These are phyloP conservation scores for Cryptococcus sp. DNA, from an alignment of 1,284 basidiomycete genomes.

Conservation along the genomic window DNA sequence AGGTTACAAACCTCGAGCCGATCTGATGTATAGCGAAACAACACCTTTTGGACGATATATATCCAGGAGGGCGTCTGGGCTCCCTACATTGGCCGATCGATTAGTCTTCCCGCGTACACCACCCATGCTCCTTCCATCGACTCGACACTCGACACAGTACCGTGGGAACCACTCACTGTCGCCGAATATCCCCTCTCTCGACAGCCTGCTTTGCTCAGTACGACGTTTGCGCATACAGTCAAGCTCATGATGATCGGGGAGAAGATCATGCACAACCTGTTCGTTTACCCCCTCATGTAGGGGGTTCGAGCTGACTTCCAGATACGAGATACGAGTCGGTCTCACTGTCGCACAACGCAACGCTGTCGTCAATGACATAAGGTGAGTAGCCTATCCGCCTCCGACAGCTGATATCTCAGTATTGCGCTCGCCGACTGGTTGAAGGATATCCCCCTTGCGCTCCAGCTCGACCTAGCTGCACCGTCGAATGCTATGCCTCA, in stretches of 20 bases:
- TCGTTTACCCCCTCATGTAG: slow-evolving; percentile 28
- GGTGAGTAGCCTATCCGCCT: slow-evolving; percentile 8
- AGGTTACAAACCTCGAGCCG: neutral
- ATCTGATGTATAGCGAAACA: slow-evolving; percentile 1
- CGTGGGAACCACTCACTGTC: slow-evolving; percentile 2
- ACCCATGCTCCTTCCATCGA: slow-evolving; percentile 14
- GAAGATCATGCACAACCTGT: slow-evolving; percentile 59
- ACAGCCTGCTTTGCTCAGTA: slow-evolving; percentile 30
- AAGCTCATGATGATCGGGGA: slow-evolving; percentile 55
- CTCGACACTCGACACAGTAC: slow-evolving; percentile 16
- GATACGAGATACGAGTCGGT: slow-evolving; percentile 25
- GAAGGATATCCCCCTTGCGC: slow-evolving; percentile 52
- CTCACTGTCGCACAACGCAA: slow-evolving; percentile 14
- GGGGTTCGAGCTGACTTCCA: neutral
- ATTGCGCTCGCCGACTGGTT: slow-evolving; percentile 61
- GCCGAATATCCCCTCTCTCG: no score
- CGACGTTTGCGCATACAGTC: slow-evolving; percentile 54
- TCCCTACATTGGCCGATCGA: slow-evolving; percentile 5
- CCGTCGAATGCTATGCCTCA: slow-evolving; percentile 54
- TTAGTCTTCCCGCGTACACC: slow-evolving; percentile 18
- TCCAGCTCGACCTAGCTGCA: slow-evolving; percentile 50
- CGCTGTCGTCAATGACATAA: slow-evolving; percentile 23
- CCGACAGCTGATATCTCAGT: slow-evolving; percentile 39
- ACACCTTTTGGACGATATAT: slow-evolving; percentile 5
- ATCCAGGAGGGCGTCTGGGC: slow-evolving; percentile 7